Base-by-base conservation (phyloP, 2,329 filamentous ascomycete species). In the Fusarium papillatum region DNA sequence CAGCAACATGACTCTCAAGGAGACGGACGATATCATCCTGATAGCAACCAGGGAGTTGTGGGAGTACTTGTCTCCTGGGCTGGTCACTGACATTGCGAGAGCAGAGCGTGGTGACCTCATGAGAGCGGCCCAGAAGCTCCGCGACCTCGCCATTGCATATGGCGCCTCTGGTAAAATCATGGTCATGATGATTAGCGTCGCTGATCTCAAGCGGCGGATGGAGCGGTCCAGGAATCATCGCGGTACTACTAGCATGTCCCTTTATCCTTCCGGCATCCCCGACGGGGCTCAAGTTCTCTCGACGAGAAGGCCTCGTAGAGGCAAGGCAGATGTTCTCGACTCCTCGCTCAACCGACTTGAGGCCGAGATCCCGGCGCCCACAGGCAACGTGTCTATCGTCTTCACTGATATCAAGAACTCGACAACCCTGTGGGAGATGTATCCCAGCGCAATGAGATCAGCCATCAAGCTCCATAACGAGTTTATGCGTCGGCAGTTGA, bases 361-460 rank as follows among this genome's bases (percentile, higher is more conserved):
- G 76, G 93, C 94, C 65, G 96, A 98, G 85, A 96, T 98, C 62
- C 94, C 96, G 72, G 95, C 97, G 16, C 97, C 97, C 0, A 95
- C 93, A 2, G 96, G 96, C 59, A 95, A 98, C 80, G 92, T 98
- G 61, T 94, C 95, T 50, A 95, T 99, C 81, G 95, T 98, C 62
- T 99, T 99, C 83, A 99, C 97, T 0, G 97, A 99, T 86, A 99
- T 99, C 89, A 98, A 98, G 88, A 98, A 96, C 86, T 98, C 96
- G 29, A 99, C 97, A 1, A 92, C 95, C 46, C 88, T 99, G 9
- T 99, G 97, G 97, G 97, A 99, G 84, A 95, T 95, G 66, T 97
- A 96, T 82, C 95, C 96, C 1, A 94, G 94, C 72, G 96, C 97
- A 24, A 99, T 99, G 97, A 92, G 96, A 79, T 96, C 96, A 17